A percentile compares a stretch with the other conserved stretches of the same genome.
These are phyloP conservation scores for Termitomyces sp. DNA, from an alignment of 768 basidiomycete genomes.

Conservation along the genomic window DNA sequence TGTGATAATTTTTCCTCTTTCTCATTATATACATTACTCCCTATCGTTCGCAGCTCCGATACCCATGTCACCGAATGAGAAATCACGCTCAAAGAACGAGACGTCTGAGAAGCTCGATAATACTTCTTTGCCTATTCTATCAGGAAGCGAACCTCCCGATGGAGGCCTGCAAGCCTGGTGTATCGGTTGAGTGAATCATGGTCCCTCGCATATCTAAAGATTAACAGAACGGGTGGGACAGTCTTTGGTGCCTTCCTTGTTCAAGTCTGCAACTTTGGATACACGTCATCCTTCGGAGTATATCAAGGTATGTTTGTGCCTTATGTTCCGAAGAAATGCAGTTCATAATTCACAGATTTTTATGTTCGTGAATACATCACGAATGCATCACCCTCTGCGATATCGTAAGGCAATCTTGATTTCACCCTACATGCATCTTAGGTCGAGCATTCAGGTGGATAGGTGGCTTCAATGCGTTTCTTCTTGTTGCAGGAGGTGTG, in stretches of 20 bases:
- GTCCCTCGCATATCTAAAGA: background rate
- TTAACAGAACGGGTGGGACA: background rate
- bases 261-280: slow-evolving; percentile 35
- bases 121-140: background rate
- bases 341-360: slow-evolving; percentile 23
- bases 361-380: slow-evolving; percentile 33
- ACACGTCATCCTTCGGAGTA: slow-evolving; percentile 33
- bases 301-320: slow-evolving; percentile 29
- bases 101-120: background rate
- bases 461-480: slow-evolving; percentile 37
- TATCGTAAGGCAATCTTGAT: slow-evolving; percentile 26
- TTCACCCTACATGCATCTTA: background rate
- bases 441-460: slow-evolving; percentile 12
- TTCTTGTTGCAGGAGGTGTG: slow-evolving; percentile 36
- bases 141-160: background rate
- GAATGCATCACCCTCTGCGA: slow-evolving; percentile 29
- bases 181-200: background rate
- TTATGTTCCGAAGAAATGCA: no score
- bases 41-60: background rate
- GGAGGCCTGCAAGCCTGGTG: background rate
- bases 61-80: background rate
- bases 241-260: slow-evolving; percentile 17
- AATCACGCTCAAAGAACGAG: background rate
- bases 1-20: background rate
- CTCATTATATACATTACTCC: background rate